Base-by-base conservation (phyloP, 257 asterid species). In the Gynochthodes officinalis region DNA sequence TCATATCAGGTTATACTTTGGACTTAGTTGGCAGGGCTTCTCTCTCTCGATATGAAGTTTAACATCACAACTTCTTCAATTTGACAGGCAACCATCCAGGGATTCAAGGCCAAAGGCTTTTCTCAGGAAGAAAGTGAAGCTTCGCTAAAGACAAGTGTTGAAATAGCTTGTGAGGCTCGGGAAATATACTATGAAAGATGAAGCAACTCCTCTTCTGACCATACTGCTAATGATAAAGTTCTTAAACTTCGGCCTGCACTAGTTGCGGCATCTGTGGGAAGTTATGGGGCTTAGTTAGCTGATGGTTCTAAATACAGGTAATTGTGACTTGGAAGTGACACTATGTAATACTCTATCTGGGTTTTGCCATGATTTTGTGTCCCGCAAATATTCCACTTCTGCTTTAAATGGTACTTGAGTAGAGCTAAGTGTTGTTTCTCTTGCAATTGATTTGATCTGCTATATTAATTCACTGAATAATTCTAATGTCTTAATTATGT, bases 241-340 rank as follows among this genome's bases (percentile, higher is more conserved):
- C 85, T 88, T 79, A 92, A 86, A 77, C 82, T 83, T 43, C 90
- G 96, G 48, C 82, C 76, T 35, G 85, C 88, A 72, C 75, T 92
- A 83, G 95, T 92, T 69, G 98, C 98, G 23, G 98, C 98, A 28
- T 90, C 98, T 70, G 97, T 90, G 70, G 98, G 98, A 66, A 92
- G 98, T 79, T 92, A 90, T 13, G 98, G 98, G 44, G 98, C 98
- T 62, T 90, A 86, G 81, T 80, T 92, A 65, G 97, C 98, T 65
- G 97, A 92, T 68, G 98, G 98, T 67, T 92, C 98, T 37, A 97
- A 92, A 75, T 92, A 90, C 82, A 92, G 98, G 98, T 92, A 53
- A 64, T 79, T 58, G 79, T 57, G 13, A 53, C 73, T 72, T 75
- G 13, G 27, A 35, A 33, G 9, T 50, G 7, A 13, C 6, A 0